phyloP scores from a whole-genome alignment of 768 basidiomycete genomes.

The Chiua virens region DNA sequence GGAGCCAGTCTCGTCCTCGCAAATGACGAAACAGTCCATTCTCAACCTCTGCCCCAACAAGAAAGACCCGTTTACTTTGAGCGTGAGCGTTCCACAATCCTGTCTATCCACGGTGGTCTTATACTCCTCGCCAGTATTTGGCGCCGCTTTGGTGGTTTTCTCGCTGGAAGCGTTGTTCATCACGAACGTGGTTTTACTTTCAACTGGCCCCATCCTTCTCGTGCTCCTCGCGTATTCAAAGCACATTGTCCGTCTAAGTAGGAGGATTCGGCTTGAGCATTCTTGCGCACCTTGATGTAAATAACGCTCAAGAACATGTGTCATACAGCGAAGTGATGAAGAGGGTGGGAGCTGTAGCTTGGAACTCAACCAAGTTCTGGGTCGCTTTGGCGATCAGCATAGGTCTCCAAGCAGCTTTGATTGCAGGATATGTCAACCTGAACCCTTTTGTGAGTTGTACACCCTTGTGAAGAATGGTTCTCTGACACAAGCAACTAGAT shows the following conservation, averaged over 20 bases:
- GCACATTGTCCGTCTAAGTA: constrained; percentile 22
- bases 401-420: constrained; percentile 47
- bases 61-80: constrained; percentile 67
- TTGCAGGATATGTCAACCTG: constrained; percentile 48
- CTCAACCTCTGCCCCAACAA: constrained; percentile 22
- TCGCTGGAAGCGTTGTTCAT: constrained; percentile 49
- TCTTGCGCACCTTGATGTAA: background rate
- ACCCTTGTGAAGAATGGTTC: background rate
- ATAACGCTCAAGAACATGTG: constrained; percentile 1
- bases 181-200: constrained; percentile 57
- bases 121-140: constrained; percentile 51
- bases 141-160: constrained; percentile 52
- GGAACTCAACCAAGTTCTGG: constrained; percentile 65
- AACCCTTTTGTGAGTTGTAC: constrained; percentile 58
- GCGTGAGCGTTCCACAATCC: constrained; percentile 41
- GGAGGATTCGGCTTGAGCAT: constrained; percentile 15
- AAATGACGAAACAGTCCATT: constrained; percentile 37
- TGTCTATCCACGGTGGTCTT: background rate
- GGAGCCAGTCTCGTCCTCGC: constrained; percentile 57
- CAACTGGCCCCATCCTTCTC: constrained; percentile 61
- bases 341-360: constrained; percentile 32
- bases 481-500: constrained; percentile 41
- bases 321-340: constrained; percentile 20
- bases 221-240: constrained; percentile 43
- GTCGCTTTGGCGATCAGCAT: constrained; percentile 48